Percentiles rank a stretch among this genome's conserved stretches.
Conservation (phyloP, 352 stramenopile species). For the Phytophthora fragariae region DNA sequence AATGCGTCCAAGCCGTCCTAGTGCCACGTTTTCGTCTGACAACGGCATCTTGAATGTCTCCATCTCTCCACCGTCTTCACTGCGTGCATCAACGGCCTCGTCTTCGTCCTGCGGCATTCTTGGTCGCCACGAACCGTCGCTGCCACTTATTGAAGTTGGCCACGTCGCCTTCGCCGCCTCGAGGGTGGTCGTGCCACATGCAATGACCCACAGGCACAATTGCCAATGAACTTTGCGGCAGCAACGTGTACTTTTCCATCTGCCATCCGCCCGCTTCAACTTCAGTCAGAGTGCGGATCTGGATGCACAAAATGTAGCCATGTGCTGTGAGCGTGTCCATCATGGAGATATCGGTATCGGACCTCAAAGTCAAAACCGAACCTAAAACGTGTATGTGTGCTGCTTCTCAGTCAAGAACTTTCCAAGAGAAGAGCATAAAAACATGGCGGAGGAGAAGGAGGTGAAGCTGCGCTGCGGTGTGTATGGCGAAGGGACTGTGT, state of each 20-base stretch:
- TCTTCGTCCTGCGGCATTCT: slow-evolving; percentile 21
- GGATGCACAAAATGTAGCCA: no score
- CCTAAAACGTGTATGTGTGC: no score
- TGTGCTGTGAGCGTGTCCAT: no score
- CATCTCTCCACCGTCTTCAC: not conserved
- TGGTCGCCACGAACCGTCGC: slow-evolving; percentile 23
- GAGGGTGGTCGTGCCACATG: slow-evolving; percentile 4
- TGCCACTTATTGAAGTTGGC: not conserved
- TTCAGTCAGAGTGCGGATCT: no score
- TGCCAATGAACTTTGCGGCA: slow-evolving; percentile 11
- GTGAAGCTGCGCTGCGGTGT: no score
- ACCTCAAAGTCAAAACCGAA: no score
- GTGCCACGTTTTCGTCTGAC: slow-evolving; percentile 30
- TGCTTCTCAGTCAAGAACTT: no score
- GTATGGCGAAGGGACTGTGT: no score
- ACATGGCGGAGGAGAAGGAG: no score
- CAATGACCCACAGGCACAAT: slow-evolving; percentile 8
- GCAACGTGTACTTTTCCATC: slow-evolving; percentile 9
- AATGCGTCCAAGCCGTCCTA: slow-evolving; percentile 47
- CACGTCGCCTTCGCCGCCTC: not conserved
- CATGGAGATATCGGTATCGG: no score
- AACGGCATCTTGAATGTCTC: slow-evolving; percentile 32
- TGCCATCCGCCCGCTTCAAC: not conserved
- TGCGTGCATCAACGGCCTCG: not conserved
- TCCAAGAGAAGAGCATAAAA: no score